Conservation (phyloP, 768 basidiomycete genomes). For the Lentinula detonsa region DNA sequence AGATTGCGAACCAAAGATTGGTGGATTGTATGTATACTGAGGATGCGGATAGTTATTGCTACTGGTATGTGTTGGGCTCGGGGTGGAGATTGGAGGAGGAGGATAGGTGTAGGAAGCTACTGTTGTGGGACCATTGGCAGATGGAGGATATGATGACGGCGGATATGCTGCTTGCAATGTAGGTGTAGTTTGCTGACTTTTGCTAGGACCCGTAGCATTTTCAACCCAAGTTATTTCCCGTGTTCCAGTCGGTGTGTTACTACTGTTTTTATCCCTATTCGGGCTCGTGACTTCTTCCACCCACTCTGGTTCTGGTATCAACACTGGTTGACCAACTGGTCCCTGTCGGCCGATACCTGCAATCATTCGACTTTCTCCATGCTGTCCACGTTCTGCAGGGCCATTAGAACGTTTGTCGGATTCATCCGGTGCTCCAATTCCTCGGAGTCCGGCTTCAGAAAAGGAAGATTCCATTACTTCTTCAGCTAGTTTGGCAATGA, state of each 20-base stretch:
- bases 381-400: background rate
- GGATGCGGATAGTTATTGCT: constrained; percentile 7
- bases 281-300: constrained; percentile 27
- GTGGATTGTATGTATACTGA: constrained; percentile 6
- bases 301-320: constrained; percentile 51
- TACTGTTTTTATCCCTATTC: constrained; percentile 8
- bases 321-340: constrained; percentile 34
- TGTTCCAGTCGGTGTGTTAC: background rate
- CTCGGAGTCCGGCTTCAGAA: constrained; percentile 38
- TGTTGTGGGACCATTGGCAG: background rate
- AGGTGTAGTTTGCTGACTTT: constrained; percentile 38
- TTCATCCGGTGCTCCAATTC: constrained; percentile 18
- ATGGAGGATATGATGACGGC: background rate
- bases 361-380: background rate
- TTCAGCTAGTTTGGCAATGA: constrained; percentile 77
- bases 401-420: background rate
- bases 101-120: constrained; percentile 20
- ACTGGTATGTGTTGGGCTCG: background rate
- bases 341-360: constrained; percentile 1
- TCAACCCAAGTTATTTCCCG: constrained; percentile 8
- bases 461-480: constrained; percentile 72
- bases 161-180: constrained; percentile 28
- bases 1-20: constrained; percentile 25
- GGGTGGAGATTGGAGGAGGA: constrained; percentile 16
- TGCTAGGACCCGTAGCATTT: constrained; percentile 10